Base-by-base conservation (phyloP, 306 rosid species). In the Amphicarpaea edgeworthii region DNA sequence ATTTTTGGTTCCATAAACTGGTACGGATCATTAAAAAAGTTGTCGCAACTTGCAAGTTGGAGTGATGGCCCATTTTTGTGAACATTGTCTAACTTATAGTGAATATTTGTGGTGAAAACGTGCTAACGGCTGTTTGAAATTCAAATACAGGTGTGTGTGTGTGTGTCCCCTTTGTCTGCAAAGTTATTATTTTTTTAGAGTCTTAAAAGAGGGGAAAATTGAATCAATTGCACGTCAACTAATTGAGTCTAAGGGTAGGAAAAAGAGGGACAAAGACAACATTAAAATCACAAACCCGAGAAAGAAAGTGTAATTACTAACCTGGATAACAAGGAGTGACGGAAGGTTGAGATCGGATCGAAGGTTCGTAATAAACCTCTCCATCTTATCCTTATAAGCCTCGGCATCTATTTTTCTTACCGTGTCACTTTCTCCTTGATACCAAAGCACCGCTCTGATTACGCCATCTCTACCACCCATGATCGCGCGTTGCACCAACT, bases 381-480 rank as follows among this genome's bases (percentile, higher is more conserved):
- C 77, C 66, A 90, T 47, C n/a, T 65, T 82, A 17, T 37, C 70
- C 43, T 77, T 77, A 37, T 90, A 90, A 0, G 37, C 65, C 1
- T 70, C 63, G 2, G 87, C 90, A 19, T 88, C 91, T 17, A 73
- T 70, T 64, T 59, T 74, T 37, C 53, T 81, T 3, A 90, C 85
- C 0, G 93, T 90, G 19, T 88, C 91, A 67, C 87, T 86, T 53
- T 88, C 93, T 3, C 96, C 96, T 61, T 90, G 93, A 19, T 81
- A 90, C 96, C 96, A 90, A 30, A 90, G 4, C 54, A 90, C 3
- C 0, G 86, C 91, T 6, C 87, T 12, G 3, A 87, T 81, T 0
- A 12, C 17, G 5, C 84, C 86, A 4, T 85, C 84, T 3, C 40
- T 11, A 8, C 6, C 45, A 0, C 38, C 67, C 46, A 19, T 70